A percentile compares a stretch with the other conserved stretches of the same genome.
These are phyloP conservation scores for Myotisia sp. DNA, from an alignment of 2,329 filamentous ascomycete genomes.

Conservation along the genomic window DNA sequence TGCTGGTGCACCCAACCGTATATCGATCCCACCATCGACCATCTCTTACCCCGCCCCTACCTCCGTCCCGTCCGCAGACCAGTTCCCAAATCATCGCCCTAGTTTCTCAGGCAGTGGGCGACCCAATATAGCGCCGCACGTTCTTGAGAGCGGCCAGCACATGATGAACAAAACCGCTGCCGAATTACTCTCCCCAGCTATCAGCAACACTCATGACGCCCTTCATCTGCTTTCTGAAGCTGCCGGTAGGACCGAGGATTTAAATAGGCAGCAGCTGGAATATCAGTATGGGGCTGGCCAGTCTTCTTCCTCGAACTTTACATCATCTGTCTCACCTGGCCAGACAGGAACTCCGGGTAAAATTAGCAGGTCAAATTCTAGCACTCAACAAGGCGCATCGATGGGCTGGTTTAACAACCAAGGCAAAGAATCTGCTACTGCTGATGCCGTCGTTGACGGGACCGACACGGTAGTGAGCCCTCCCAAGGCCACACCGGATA, in stretches of 20 bases:
- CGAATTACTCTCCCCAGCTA: conserved; percentile 47
- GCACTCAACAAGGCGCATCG: conserved; percentile 26
- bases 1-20: conserved; percentile 4
- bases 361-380: conserved; percentile 22
- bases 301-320: conserved; percentile 26
- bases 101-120: conserved; percentile 9
- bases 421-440: conserved; percentile 4
- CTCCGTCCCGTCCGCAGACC: conserved; percentile 6
- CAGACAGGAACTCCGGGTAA: conserved; percentile 24
- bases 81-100: conserved; percentile 6
- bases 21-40: conserved; percentile 7
- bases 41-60: conserved; percentile 8
- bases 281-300: conserved; percentile 30
- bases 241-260: conserved; percentile 40
- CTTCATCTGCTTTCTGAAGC: conserved; percentile 84
- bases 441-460: conserved; percentile 7
- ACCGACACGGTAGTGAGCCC: conserved; percentile 8
- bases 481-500: conserved; percentile 19
- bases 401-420: conserved; percentile 39
- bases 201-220: conserved; percentile 86
- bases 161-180: conserved; percentile 47
- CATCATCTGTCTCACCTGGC: conserved; percentile 24
- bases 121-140: conserved; percentile 4
- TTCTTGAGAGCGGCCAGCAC: conserved; percentile 40
- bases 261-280: conserved; percentile 35